Evolutionary conservation across 2,329 filamentous ascomycete species (phyloP), one percentile per base, ranked within the genome.

Genomic region (Pseudogymnoascus sp.): DNA sequence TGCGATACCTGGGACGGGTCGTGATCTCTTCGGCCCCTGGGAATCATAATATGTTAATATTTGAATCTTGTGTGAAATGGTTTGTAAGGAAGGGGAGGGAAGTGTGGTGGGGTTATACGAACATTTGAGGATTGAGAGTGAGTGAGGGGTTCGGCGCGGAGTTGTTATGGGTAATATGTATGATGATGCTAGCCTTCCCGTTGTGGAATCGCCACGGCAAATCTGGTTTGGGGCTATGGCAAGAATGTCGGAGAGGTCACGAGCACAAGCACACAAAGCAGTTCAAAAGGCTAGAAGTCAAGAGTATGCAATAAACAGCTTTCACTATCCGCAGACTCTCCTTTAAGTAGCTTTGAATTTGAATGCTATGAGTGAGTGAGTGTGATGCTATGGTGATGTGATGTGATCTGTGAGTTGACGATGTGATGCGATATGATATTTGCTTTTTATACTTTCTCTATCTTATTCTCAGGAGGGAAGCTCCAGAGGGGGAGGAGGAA

Each of bases 1-100:
- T 65, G 64, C 18, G 64, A 62, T 35, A 65, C 22, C 18, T 59
- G 57, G 28, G 64, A 57, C 18, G 62, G 59, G 20, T 64, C 63
- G 8, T 57, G 50, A 33, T 64, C 64, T 59, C 62, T 64, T 30
- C 62, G 54, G 54, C 30, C 35, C 54, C 54, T 58, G 54, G n/a
- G 7, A 58, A 38, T 20, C 54, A 58, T 58, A 30, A 30, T 30
- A 30, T 50, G 43, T 50, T 30, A 50, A 50, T 50, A 47, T 25
- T n/a, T 6, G 39, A n/a, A n/a, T 25, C 12, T 8, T 47, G 12
- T 47, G 14, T 25, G 12, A 14, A 14, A 7, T 33, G n/a, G 16
- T 9, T 39, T 41, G 20, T 18, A 9, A 16, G 14, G 41, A 47
- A 25, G 18, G 20, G 11, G 12, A 11, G 25, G 14, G n/a, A 16